Base-by-base conservation (phyloP, 2,329 filamentous ascomycete species). In the Neonectria neomacrospora region DNA sequence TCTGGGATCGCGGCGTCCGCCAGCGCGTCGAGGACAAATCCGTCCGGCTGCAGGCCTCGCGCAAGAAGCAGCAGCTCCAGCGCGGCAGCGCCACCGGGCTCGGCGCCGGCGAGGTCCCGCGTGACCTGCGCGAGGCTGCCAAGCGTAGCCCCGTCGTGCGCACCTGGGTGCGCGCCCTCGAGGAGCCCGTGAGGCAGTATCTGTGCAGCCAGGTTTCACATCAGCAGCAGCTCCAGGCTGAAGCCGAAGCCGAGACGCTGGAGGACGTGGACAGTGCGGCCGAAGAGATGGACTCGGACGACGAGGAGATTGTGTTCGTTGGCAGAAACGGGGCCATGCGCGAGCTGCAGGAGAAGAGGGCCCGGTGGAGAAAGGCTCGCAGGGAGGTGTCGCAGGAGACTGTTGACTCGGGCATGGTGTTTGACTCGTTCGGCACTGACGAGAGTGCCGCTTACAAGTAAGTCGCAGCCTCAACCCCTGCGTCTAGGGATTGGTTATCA, bases 301-400 rank as follows among this genome's bases (percentile, higher is more conserved):
- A 96, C 65, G 94, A 97, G 66, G 93, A 97, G 80, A 93, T 97
- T 68, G 94, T 97, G 11, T 97, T 97, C 76, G 89, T 96, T 5
- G 94, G 92, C 1, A 82, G 73, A 76, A 89, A 80, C 85, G 90
- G 89, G 76, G 87, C 78, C 78, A 92, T 82, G 80, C 81, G 77
- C 14, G 76, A 74, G 58, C 51, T 75, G 65, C 69, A 65, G 22
- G 70, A 76, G 67, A 82, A 63, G 80, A 80, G 68, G 22, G 68
- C 67, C 11, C 66, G 69, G 47, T 85, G 83, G 74, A 86, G 85
- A 74, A 80, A 79, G 71, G 83, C 83, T 2, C 79, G 83, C 42
- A 81, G 85, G 44, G 81, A 87, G 65, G 77, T 81, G 30, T 80
- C 86, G 54, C 85, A 87, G 68, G 86, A 91, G 75, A 89, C 88